A percentile compares a stretch with the other conserved stretches of the same genome.
Conservation (phyloP, 2,329 filamentous ascomycete genomes). For the Sclerotinia sclerotiorum region DNA sequence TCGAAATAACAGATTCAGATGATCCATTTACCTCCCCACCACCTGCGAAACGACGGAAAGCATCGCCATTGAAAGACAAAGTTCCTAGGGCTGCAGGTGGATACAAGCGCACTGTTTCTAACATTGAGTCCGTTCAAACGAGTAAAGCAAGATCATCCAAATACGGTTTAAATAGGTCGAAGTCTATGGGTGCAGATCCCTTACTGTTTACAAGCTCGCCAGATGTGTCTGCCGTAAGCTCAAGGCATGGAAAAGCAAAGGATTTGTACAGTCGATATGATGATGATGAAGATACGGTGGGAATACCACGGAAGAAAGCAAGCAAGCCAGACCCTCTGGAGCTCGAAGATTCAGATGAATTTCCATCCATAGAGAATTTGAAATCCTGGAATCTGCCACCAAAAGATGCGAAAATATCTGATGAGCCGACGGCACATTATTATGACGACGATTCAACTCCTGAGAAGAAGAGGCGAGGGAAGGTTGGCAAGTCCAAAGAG, state of each 20-base stretch:
- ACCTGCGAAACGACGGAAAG: constrained; percentile 16
- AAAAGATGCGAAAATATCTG: not conserved
- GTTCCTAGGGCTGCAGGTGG: constrained; percentile 22
- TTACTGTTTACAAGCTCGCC: constrained; percentile 39
- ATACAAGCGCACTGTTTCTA: constrained; percentile 36
- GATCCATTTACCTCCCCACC: constrained; percentile 32
- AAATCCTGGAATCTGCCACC: not conserved
- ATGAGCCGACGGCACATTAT: not conserved
- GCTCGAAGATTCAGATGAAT: constrained; percentile 24
- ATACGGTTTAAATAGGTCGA: constrained; percentile 41
- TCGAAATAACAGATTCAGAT: constrained; percentile 38
- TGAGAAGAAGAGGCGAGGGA: constrained; percentile 3
- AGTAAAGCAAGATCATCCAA: constrained; percentile 14
- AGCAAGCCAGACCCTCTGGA: not conserved
- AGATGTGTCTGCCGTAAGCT: constrained; percentile 30
- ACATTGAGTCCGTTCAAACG: constrained; percentile 42
- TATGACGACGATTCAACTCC: not conserved
- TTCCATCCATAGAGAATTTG: constrained; percentile 11
- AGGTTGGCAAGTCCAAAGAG: constrained; percentile 20
- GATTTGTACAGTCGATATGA: constrained; percentile 11
- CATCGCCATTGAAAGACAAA: constrained; percentile 2
- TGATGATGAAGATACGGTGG: constrained; percentile 1
- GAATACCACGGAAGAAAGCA: not conserved
- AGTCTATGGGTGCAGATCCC: constrained; percentile 35
- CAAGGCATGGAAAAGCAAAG: constrained; percentile 28